A percentile compares a stretch with the other conserved stretches of the same genome.
These are phyloP conservation scores for Gossypium bickii DNA, from an alignment of 345 rosid species.

Conservation along the genomic window DNA sequence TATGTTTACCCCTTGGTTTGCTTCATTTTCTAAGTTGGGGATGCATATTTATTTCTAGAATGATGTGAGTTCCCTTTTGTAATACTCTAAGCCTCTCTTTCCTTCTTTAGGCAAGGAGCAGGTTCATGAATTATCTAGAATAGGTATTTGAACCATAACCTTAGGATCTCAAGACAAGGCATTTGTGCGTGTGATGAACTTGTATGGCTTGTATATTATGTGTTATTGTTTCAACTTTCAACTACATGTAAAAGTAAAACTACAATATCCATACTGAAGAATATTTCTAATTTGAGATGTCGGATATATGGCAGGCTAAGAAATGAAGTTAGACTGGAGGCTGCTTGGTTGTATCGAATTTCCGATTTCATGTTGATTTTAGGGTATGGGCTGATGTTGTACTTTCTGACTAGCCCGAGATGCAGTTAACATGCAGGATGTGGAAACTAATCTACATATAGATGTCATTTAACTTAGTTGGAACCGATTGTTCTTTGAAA, in stretches of 20 bases:
- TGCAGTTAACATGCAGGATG: not conserved
- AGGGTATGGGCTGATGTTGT: not conserved
- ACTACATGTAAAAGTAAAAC: not conserved
- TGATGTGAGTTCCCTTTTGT: not conserved
- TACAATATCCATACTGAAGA: not conserved
- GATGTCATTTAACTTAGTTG: not conserved
- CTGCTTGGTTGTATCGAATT: not conserved
- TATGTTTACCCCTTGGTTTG: not conserved
- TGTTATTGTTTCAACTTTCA: not conserved
- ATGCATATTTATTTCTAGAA: constrained; percentile 1
- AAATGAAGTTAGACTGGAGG: constrained; percentile 13
- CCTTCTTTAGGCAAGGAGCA: not conserved
- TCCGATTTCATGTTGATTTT: not conserved
- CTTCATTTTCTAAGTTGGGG: not conserved
- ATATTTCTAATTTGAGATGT: constrained; percentile 1
- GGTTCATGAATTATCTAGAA: not conserved
- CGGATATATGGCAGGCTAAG: constrained; percentile 15
- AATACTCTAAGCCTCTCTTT: not conserved
- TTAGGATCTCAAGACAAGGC: not conserved
- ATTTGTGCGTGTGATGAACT: not conserved
- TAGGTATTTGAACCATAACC: not conserved
- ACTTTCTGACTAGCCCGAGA: not conserved
- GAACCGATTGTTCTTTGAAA: not conserved
- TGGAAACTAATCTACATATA: not conserved
- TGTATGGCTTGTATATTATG: not conserved